Conservation (phyloP, 31 red algal genomes). For the Endocladia muricata region DNA sequence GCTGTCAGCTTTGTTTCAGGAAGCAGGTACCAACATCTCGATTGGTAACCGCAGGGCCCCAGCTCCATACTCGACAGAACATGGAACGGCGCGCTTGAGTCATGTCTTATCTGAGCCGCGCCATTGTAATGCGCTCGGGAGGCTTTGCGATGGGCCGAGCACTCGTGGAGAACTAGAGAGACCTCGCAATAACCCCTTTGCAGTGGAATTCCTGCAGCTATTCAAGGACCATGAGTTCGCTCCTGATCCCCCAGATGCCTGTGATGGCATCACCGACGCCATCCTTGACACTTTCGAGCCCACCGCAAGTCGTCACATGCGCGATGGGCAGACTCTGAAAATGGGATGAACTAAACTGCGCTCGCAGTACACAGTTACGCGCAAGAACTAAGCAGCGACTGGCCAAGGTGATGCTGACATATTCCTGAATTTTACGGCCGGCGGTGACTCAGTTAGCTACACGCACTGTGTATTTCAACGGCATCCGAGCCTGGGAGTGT, state of each 20-base stretch:
- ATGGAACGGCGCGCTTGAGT: slow-evolving; percentile 23
- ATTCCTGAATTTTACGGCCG: slow-evolving; percentile 27
- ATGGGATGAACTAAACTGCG: slow-evolving; percentile 23
- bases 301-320: background rate
- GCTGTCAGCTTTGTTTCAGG: background rate
- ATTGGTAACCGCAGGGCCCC: background rate
- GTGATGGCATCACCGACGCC: slow-evolving; percentile 31
- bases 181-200: slow-evolving; percentile 15
- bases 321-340: slow-evolving; percentile 10
- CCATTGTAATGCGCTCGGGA: background rate
- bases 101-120: slow-evolving; percentile 27
- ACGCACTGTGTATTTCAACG: slow-evolving; percentile 36
- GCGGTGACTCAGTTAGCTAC: slow-evolving; percentile 12
- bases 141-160: background rate
- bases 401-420: slow-evolving; percentile 14
- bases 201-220: slow-evolving; percentile 9
- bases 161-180: slow-evolving; percentile 15
- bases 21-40: background rate
- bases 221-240: slow-evolving; percentile 14
- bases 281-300: slow-evolving; percentile 4
- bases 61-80: slow-evolving; percentile 21
- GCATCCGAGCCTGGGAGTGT: slow-evolving; percentile 1
- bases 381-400: slow-evolving; percentile 1
- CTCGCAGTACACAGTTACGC: slow-evolving; percentile 9
- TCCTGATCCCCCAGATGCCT: background rate